A percentile compares a stretch with the other conserved stretches of the same genome.
These are phyloP conservation scores for Heliamphora exappendiculata DNA, from an alignment of 148 eudicot genomes.

Conservation along the genomic window DNA sequence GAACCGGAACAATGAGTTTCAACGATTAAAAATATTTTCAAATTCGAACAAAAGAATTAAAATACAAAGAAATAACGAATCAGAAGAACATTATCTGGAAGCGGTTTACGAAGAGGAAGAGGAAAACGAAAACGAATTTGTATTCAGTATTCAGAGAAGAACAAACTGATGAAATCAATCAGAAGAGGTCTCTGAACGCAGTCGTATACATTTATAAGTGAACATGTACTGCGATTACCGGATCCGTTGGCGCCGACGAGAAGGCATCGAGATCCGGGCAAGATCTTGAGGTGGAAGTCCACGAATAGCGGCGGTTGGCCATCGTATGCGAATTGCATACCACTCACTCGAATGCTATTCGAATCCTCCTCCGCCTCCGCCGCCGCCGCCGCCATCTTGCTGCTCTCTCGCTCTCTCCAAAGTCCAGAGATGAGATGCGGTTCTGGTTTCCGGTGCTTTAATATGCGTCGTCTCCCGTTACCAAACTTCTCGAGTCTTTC, in stretches of 20 bases:
- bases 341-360: constrained; percentile 45
- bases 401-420: not conserved
- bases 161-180: not conserved
- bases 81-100: not conserved
- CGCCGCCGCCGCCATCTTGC: constrained; percentile 14
- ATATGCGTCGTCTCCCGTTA: too few species aligned
- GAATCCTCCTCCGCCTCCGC: constrained; percentile 14
- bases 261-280: constrained; percentile 81
- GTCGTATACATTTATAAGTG: too few species aligned
- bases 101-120: not conserved
- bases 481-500: too few species aligned
- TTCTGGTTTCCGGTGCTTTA: too few species aligned
- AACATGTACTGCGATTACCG: constrained; percentile 27
- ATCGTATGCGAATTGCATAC: constrained; percentile 84
- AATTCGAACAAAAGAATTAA: too few species aligned
- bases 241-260: constrained; percentile 98
- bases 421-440: too few species aligned
- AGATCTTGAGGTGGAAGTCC: constrained; percentile 59
- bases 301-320: constrained; percentile 50
- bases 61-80: not conserved
- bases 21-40: too few species aligned
- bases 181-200: not conserved
- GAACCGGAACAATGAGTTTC: too few species aligned
- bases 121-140: not conserved
- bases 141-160: not conserved